Conservation (phyloP, 2,329 filamentous ascomycete species). For the Thielaviopsis euricoi region DNA sequence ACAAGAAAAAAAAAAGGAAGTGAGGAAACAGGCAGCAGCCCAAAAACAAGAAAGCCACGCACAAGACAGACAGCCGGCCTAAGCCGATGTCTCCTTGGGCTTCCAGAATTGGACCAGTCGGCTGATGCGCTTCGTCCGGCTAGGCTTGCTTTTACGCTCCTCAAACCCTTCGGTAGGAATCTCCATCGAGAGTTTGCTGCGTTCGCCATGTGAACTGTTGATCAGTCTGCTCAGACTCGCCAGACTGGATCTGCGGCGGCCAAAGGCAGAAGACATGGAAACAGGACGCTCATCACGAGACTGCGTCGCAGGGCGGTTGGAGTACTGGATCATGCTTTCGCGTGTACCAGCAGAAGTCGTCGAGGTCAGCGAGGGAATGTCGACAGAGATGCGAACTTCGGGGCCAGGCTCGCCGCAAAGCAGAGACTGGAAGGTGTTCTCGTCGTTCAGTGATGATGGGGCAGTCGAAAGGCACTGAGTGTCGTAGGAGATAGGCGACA, state of each 20-base stretch:
- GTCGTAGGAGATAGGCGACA: slow-evolving; percentile 53
- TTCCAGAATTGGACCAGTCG: slow-evolving; percentile 71
- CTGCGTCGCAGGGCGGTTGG: slow-evolving; percentile 23
- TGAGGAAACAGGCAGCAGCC: background rate
- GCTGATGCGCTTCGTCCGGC: slow-evolving; percentile 53
- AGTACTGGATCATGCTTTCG: slow-evolving; percentile 38
- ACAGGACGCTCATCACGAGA: slow-evolving; percentile 42
- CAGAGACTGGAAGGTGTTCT: slow-evolving; percentile 52
- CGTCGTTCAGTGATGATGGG: slow-evolving; percentile 56
- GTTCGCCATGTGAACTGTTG: slow-evolving; percentile 56
- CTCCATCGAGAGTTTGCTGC: slow-evolving; percentile 58
- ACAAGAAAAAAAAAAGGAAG: background rate
- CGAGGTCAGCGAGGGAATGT: slow-evolving; percentile 57
- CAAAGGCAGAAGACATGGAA: slow-evolving; percentile 46
- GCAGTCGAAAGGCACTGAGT: slow-evolving; percentile 58
- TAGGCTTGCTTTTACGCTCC: slow-evolving; percentile 40
- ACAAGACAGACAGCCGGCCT: background rate
- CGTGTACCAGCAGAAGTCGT: slow-evolving; percentile 63
- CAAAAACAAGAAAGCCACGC: background rate
- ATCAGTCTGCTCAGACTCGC: slow-evolving; percentile 63
- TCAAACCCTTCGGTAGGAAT: slow-evolving; percentile 38
- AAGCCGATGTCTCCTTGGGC: slow-evolving; percentile 23
- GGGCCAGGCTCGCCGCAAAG: slow-evolving; percentile 59
- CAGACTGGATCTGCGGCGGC: slow-evolving; percentile 57
- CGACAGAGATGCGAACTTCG: slow-evolving; percentile 53